A percentile compares a stretch with the other conserved stretches of the same genome.
phyloP scores from a whole-genome alignment of 148 eudicot genomes.

The Rhododendron vialii region DNA sequence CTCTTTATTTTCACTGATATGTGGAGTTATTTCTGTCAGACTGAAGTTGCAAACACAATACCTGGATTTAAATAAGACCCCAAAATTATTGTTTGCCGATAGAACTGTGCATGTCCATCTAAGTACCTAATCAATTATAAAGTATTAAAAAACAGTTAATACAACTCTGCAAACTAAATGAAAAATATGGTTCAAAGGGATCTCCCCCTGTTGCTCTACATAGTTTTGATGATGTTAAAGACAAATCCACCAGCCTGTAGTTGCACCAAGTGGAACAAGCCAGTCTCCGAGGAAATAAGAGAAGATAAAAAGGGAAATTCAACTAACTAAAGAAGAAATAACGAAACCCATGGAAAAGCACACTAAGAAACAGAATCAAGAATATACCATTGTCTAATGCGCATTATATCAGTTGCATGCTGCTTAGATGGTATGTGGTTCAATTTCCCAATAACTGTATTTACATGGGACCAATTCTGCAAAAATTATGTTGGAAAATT shows the following conservation, averaged over 20 bases:
- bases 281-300: not conserved
- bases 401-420: conserved; percentile 88
- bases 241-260: not conserved
- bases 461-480: conserved; percentile 92
- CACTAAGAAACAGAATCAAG: not conserved
- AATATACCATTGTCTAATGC: conserved; percentile 75
- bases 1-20: not conserved
- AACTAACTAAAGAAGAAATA: not conserved
- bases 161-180: not conserved
- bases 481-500: conserved; percentile 5
- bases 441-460: conserved; percentile 61
- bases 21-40: not conserved
- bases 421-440: conserved; percentile 64
- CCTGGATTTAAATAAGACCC: conserved; percentile 82
- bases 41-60: conserved; percentile 16
- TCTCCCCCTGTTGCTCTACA: not conserved
- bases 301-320: not conserved
- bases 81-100: conserved; percentile 83
- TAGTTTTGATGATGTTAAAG: not conserved
- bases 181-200: not conserved
- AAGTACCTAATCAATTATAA: conserved; percentile 50
- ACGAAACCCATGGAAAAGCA: not conserved
- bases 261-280: not conserved
- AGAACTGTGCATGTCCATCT: conserved; percentile 74
- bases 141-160: not conserved